A percentile compares a stretch with the other conserved stretches of the same genome.
These are phyloP conservation scores for Botrytis cinerea DNA, from an alignment of 2,329 filamentous ascomycete genomes.

Conservation along the genomic window DNA sequence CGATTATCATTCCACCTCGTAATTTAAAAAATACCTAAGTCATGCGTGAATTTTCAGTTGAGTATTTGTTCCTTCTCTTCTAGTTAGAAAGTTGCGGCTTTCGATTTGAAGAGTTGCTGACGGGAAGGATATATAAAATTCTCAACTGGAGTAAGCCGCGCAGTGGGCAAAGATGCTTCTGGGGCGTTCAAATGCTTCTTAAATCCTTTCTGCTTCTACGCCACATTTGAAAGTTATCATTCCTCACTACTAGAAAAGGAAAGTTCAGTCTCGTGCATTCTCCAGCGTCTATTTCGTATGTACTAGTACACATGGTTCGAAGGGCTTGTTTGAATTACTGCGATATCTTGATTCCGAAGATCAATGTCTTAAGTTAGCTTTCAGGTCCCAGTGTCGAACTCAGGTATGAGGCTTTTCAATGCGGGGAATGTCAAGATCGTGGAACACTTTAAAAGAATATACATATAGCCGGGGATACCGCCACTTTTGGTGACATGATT, in stretches of 20 bases:
- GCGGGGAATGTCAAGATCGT: slow-evolving; percentile 3
- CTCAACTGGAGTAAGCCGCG: background rate
- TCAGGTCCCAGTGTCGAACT: background rate
- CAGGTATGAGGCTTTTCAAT: background rate
- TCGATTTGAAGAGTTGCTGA: background rate
- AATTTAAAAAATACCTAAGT: background rate
- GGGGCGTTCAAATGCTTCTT: background rate
- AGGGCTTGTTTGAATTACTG: slow-evolving; percentile 5
- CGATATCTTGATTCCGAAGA: background rate
- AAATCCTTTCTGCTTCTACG: slow-evolving; percentile 11
- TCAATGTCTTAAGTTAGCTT: slow-evolving; percentile 18
- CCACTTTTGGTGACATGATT: background rate
- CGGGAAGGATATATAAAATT: background rate
- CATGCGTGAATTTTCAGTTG: background rate
- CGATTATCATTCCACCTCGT: background rate
- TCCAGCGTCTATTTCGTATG: background rate
- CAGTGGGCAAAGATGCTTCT: background rate
- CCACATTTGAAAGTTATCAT: background rate
- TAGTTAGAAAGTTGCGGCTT: background rate
- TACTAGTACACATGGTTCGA: background rate
- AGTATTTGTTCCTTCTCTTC: background rate
- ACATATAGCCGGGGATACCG: background rate
- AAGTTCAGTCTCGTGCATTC: background rate
- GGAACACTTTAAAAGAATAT: background rate
- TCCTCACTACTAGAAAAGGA: background rate